Evolutionary conservation across 179 eudicot genomes (phyloP).

Genomic region (Camellia oleifera): DNA sequence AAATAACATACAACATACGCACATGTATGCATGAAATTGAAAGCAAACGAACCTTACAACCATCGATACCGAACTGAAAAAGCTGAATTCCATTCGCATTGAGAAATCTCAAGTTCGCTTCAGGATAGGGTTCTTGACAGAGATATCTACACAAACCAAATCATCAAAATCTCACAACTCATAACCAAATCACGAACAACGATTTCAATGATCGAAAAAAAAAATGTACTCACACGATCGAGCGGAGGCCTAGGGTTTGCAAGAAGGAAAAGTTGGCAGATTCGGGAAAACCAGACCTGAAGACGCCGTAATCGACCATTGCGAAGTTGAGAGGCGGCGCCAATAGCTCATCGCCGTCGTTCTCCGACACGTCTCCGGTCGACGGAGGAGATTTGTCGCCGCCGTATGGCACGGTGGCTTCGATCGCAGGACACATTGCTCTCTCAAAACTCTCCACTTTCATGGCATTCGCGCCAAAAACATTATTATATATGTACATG

Average conservation of each 20-base stretch:
- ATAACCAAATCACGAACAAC: background rate
- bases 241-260: slow-evolving; percentile 69
- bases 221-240: slow-evolving; percentile 47
- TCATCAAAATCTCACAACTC: background rate
- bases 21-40: background rate
- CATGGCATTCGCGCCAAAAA: slow-evolving; percentile 15
- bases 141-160: slow-evolving; percentile 29
- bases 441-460: background rate
- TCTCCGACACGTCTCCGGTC: background rate
- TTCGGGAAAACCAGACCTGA: slow-evolving; percentile 74
- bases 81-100: slow-evolving; percentile 43
- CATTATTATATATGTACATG: no score
- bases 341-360: slow-evolving; percentile 24
- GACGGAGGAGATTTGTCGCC: background rate
- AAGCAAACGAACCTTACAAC: slow-evolving; percentile 35
- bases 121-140: slow-evolving; percentile 56
- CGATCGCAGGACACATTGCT: background rate
- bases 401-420: background rate
- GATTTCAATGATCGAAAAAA: background rate
- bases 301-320: slow-evolving; percentile 68
- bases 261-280: slow-evolving; percentile 55
- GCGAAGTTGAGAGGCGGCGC: slow-evolving; percentile 72
- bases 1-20: background rate
- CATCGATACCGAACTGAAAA: slow-evolving; percentile 50
- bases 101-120: slow-evolving; percentile 39